Conservation (phyloP, 2,329 filamentous ascomycete species). For the Aspergillus sp. region DNA sequence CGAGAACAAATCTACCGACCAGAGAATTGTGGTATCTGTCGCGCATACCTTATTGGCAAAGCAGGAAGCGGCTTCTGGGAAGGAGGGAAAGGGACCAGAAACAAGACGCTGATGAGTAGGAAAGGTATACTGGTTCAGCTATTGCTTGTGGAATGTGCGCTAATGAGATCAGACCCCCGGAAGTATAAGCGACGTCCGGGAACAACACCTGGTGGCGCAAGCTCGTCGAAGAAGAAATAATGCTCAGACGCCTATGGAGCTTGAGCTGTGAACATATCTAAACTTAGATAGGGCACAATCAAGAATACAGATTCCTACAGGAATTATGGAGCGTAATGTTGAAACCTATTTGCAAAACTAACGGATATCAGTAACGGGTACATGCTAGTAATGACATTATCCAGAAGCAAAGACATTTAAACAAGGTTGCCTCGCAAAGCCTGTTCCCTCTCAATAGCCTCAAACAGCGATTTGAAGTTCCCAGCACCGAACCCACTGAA, state of each 20-base stretch:
- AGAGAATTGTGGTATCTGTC: constrained; percentile 76
- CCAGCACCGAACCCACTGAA: constrained; percentile 93
- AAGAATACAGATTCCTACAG: not conserved
- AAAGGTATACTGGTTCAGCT: constrained; percentile 55
- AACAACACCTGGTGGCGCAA: constrained; percentile 33
- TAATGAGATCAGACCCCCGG: constrained; percentile 60
- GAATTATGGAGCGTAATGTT: not conserved
- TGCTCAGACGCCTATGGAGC: not conserved
- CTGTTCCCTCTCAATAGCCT: constrained; percentile 94
- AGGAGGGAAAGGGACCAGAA: constrained; percentile 80
- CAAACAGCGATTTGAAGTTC: constrained; percentile 94
- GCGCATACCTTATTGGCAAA: constrained; percentile 70
- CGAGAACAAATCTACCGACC: constrained; percentile 79
- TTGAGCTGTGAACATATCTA: not conserved
- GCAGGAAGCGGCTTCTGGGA: constrained; percentile 79
- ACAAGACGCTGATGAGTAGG: constrained; percentile 71
- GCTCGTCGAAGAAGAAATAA: constrained; percentile 37
- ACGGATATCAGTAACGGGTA: not conserved
- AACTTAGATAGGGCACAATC: not conserved
- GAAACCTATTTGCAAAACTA: not conserved
- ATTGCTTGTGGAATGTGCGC: not conserved
- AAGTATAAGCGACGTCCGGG: constrained; percentile 69
- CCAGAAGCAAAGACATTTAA: constrained; percentile 20
- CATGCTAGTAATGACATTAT: not conserved
- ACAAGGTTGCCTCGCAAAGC: constrained; percentile 78